phyloP scores from a whole-genome alignment of 495 filamentous ascomycete species.

The Aspergillus panamensis region DNA sequence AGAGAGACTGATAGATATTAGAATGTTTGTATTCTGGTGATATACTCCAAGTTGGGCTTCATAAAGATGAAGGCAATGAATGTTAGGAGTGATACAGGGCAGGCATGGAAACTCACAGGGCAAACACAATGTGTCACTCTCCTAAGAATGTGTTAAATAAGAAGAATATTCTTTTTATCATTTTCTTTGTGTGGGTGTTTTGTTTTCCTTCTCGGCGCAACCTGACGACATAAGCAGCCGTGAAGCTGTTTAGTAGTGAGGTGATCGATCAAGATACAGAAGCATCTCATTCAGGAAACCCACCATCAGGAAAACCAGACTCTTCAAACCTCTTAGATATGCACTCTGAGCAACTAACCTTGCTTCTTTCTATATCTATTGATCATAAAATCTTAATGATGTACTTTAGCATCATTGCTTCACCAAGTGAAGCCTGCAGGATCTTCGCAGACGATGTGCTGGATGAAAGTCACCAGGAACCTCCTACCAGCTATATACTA shows the following conservation, averaged over 20 bases:
- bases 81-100: background rate
- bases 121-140: background rate
- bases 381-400: too few relatives aligned
- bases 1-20: background rate
- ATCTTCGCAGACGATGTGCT: too few relatives aligned
- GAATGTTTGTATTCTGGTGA: background rate
- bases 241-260: constrained; percentile 4
- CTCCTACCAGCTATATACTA: too few relatives aligned
- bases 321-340: too few relatives aligned
- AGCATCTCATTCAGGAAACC: background rate
- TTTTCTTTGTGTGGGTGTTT: background rate
- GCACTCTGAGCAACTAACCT: too few relatives aligned
- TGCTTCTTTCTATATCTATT: too few relatives aligned
- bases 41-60: background rate
- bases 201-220: background rate
- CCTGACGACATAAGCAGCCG: constrained; percentile 2
- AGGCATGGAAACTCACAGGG: background rate
- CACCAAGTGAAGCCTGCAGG: too few relatives aligned
- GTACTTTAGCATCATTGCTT: too few relatives aligned
- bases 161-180: background rate
- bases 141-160: background rate
- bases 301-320: constrained; percentile 8
- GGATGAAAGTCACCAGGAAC: too few relatives aligned
- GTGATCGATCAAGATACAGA: constrained; percentile 17
- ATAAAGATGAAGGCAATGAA: background rate